Base-by-base conservation (phyloP, 106 monocot genomes). In the Posidonia australis region DNA sequence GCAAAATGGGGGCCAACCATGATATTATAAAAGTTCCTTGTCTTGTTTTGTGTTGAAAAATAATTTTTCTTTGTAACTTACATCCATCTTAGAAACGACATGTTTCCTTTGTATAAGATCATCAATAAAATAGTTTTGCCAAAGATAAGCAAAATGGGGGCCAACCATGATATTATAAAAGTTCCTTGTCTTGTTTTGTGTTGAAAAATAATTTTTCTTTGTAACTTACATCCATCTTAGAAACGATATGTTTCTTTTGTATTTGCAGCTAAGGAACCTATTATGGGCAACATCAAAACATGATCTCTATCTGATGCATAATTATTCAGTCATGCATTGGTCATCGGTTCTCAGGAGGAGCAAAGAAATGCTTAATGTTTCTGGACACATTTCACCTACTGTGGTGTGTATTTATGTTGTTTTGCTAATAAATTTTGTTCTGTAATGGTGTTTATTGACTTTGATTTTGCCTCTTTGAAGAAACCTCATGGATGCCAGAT, bases 221-320 rank as follows among this genome's bases (percentile, higher is more conserved):
- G n/a, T n/a, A n/a, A n/a, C n/a, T n/a, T n/a, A n/a, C n/a, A n/a
- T n/a, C n/a, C 48, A 22, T 16, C 31, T 60, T 60, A 36, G 54
- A 65, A 23, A 56, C 26, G 23, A 55, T 14, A 36, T 43, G 25
- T 51, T 63, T 49, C 21, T 18, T 63, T 66, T 54, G 73, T 63
- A 18, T 26, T 70, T 49, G 43, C 83, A 94, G 93, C 55, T 94
- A 44, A 83, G 93, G 75, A 94, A 94, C 72, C 77, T 94, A 22
- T 10, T 94, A 16, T 94, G 93, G 89, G 89, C 89, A 10, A 89
- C 89, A 58, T 84, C 93, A 32, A 89, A 94, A 70, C 89, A 94
- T 69, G 93, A 94, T 74, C 81, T 86, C 25, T 89, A 89, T 45
- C 70, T 72, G 61, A 57, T 81, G 73, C 72, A 83, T 14, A 80